Evolutionary conservation across 805 yeast species (phyloP), one percentile per base, ranked within the genome.

Genomic region (Pichia membranifaciens): DNA sequence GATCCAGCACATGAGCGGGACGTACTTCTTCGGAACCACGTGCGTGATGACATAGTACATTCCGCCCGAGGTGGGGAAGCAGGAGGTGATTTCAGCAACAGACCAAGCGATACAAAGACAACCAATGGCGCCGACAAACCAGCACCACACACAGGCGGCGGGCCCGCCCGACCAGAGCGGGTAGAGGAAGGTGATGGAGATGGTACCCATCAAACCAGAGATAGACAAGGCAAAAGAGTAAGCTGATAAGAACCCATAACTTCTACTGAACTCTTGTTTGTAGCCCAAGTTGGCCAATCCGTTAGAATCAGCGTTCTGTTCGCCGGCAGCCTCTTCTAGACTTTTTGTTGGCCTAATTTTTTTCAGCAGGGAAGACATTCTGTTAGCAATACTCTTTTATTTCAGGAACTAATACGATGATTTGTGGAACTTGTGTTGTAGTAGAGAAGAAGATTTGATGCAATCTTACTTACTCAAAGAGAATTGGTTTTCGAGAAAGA

Each of bases 221-320:
- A 80, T 79, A 25, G 82, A 76, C 38, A 79, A 73, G 3, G 84
- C 84, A 53, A 79, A 79, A 3, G 84, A 82, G 54, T 76, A 80
- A 10, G 82, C 81, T 40, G 82, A 79, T 40, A 79, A 54, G 48
- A 79, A 72, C n/a, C 76, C 71, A 64, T 79, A 81, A 41, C 70
- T 73, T 60, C 87, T 73, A 50, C 62, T 67, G 51, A 82, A 69
- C 53, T 81, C 86, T 59, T 78, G 82, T 58, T 76, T 76, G 57
- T 81, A 81, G 18, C 87, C 87, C 48, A 80, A 65, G 44, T 62
- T 54, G 17, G 69, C 71, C 48, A 67, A 56, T 38, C 57, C 62
- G 31, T 61, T 60, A 13, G 39, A 41, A 40, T 47, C 50, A 2
- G 43, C 31, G 15, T n/a, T 31, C 3, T 12, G 12, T 13, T 12